Evolutionary conservation across 2,329 filamentous ascomycete species (phyloP).

Genomic region (Huntiella bhutanensis): DNA sequence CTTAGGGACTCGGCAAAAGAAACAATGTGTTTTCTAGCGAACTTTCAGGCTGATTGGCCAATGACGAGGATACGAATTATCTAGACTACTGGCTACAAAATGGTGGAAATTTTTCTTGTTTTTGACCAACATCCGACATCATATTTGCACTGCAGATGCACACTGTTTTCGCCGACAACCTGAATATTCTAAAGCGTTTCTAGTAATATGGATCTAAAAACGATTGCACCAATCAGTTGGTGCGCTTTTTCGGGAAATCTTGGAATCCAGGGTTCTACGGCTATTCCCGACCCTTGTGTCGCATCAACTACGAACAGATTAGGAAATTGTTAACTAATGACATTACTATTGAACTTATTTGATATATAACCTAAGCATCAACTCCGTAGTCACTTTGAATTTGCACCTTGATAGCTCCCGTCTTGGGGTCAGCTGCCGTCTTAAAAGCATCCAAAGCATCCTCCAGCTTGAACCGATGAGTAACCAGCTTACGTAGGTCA

Average conservation of each 20-base stretch:
- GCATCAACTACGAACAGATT: not conserved
- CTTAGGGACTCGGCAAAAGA: too few relatives aligned
- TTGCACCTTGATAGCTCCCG: slow-evolving; percentile 93
- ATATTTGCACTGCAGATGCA: too few relatives aligned
- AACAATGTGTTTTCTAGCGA: too few relatives aligned
- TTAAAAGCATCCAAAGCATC: slow-evolving; percentile 80
- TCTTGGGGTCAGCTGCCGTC: slow-evolving; percentile 72
- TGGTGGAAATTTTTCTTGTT: too few relatives aligned
- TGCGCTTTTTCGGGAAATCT: slow-evolving; percentile 4
- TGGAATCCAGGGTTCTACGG: slow-evolving; percentile 6
- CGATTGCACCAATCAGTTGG: too few relatives aligned
- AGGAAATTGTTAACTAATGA: not conserved
- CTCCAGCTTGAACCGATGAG: slow-evolving; percentile 70
- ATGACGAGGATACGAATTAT: too few relatives aligned
- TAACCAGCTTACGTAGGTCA: slow-evolving; percentile 64
- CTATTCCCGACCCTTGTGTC: slow-evolving; percentile 3
- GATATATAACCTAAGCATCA: slow-evolving; percentile 3
- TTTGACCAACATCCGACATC: too few relatives aligned
- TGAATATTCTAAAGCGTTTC: too few relatives aligned
- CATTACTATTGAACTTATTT: not conserved
- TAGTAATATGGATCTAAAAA: too few relatives aligned
- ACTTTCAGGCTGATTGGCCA: too few relatives aligned
- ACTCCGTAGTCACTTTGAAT: slow-evolving; percentile 44
- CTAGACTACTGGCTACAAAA: too few relatives aligned
- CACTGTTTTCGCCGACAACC: too few relatives aligned